Percentiles rank a stretch among this genome's conserved stretches.
Evolutionary conservation across 1,284 basidiomycete species (phyloP).

Genomic region (Apiotrichum laibachii): DNA sequence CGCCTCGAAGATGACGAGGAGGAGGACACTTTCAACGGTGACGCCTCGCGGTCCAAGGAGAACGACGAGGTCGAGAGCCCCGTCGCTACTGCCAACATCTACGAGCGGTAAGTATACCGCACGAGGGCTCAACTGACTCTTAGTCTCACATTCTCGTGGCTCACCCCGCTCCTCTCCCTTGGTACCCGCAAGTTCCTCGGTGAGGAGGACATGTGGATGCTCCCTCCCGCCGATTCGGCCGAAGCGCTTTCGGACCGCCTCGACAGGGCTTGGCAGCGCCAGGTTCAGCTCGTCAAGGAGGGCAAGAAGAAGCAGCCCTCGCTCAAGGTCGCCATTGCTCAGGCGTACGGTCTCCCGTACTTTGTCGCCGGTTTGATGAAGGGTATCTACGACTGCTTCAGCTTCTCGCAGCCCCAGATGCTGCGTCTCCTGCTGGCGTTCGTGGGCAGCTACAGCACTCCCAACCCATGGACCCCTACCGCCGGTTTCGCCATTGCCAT

Average conservation of each 20-base stretch:
- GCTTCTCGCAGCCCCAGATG: slow-evolving; percentile 86
- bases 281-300: slow-evolving; percentile 40
- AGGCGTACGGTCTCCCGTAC: slow-evolving; percentile 77
- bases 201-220: slow-evolving; percentile 70
- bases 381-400: slow-evolving; percentile 71
- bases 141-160: slow-evolving; percentile 8
- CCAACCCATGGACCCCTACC: slow-evolving; percentile 38
- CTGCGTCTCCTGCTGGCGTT: slow-evolving; percentile 76
- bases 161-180: slow-evolving; percentile 35
- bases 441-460: slow-evolving; percentile 65
- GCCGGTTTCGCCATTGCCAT: slow-evolving; percentile 73
- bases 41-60: slow-evolving; percentile 30
- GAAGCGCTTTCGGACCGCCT: slow-evolving; percentile 66
- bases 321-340: slow-evolving; percentile 68
- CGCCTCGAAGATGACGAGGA: slow-evolving; percentile 42
- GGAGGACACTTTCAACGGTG: slow-evolving; percentile 36
- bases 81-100: slow-evolving; percentile 76
- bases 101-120: slow-evolving; percentile 39
- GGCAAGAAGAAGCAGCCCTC: slow-evolving; percentile 65
- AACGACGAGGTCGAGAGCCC: slow-evolving; percentile 66
- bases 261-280: slow-evolving; percentile 52
- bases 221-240: slow-evolving; percentile 69
- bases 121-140: neutral
- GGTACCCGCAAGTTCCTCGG: slow-evolving; percentile 59
- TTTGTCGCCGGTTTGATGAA: slow-evolving; percentile 68